Conservation (phyloP, 108 stramenopile genomes). For the Nitzschia sp. region DNA sequence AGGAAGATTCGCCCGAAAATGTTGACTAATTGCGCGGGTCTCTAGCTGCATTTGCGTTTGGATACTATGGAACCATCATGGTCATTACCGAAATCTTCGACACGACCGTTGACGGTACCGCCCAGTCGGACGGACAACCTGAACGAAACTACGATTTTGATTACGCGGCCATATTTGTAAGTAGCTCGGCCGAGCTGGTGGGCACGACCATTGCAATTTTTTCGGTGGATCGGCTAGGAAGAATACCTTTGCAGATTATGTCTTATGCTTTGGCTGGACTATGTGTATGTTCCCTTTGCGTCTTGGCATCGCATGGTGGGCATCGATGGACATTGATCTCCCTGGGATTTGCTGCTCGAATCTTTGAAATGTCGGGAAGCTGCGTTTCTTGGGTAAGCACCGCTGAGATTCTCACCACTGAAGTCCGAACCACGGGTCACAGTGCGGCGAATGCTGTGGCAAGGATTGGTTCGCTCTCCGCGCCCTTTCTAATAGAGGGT, state of each 20-base stretch:
- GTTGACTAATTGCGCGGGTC: too few relatives aligned
- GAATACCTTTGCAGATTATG: constrained; percentile 61
- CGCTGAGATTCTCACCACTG: constrained; percentile 78
- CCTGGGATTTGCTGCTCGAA: constrained; percentile 64
- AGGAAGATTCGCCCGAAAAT: too few relatives aligned
- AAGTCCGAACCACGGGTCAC: constrained; percentile 73
- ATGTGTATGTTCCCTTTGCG: constrained; percentile 43
- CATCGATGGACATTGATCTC: constrained; percentile 37
- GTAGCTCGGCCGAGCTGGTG: constrained; percentile 64
- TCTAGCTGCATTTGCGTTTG: constrained; percentile 65
- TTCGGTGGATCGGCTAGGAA: constrained; percentile 61
- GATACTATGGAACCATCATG: constrained; percentile 71
- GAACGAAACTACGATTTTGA: constrained; percentile 46
- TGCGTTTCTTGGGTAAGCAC: constrained; percentile 76
- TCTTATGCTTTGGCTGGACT: constrained; percentile 66
- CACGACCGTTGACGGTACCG: neutral
- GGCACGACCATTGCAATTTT: constrained; percentile 67
- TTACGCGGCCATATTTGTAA: constrained; percentile 67
- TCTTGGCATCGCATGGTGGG: constrained; percentile 21
- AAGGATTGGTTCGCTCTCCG: constrained; percentile 60
- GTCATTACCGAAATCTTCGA: constrained; percentile 67
- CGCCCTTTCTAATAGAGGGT: constrained; percentile 63
- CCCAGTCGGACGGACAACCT: neutral
- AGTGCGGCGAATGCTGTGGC: constrained; percentile 80
- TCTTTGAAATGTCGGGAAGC: constrained; percentile 74